Evolutionary conservation across 495 filamentous ascomycete genomes (phyloP).

Genomic region (Tirmania nivea): DNA sequence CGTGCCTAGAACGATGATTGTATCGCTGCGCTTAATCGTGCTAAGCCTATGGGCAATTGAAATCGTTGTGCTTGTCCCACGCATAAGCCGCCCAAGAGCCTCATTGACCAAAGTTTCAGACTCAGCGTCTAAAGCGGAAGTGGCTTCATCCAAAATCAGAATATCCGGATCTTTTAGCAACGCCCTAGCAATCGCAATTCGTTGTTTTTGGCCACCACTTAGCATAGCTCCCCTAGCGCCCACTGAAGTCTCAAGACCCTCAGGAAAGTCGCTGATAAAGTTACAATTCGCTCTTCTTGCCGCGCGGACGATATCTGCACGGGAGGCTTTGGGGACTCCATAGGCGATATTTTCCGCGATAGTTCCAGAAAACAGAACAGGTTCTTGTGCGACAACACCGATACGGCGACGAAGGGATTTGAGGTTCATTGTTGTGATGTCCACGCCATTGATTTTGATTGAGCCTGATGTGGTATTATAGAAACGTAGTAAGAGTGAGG

Average conservation of each 20-base stretch:
- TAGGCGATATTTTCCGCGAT: conserved; percentile 96
- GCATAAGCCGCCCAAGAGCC: conserved; percentile 60
- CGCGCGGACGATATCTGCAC: conserved; percentile 62
- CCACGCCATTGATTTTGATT: conserved; percentile 64
- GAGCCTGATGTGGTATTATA: conserved; percentile 61
- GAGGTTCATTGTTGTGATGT: conserved; percentile 72
- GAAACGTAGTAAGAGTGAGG: conserved; percentile 68
- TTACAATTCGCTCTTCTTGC: conserved; percentile 89
- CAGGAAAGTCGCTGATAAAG: conserved; percentile 91
- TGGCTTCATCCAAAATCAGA: conserved; percentile 85
- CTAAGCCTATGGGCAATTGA: conserved; percentile 86
- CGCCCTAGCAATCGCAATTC: conserved; percentile 88
- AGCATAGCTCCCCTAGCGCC: conserved; percentile 84
- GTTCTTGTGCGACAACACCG: conserved; percentile 85
- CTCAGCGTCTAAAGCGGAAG: conserved; percentile 87
- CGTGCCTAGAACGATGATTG: conserved; percentile 65
- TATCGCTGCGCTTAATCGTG: conserved; percentile 86
- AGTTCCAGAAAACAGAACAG: conserved; percentile 83
- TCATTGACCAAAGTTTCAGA: conserved; percentile 88
- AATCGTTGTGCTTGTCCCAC: conserved; percentile 64
- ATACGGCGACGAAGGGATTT: conserved; percentile 89
- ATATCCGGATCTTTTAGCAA: conserved; percentile 93
- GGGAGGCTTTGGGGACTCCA: conserved; percentile 56
- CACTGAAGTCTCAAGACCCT: conserved; percentile 83
- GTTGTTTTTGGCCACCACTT: conserved; percentile 90